These are phyloP conservation scores for Colletotrichum cordylinicola DNA, from an alignment of 2,329 filamentous ascomycete genomes.

Conservation along the genomic window DNA sequence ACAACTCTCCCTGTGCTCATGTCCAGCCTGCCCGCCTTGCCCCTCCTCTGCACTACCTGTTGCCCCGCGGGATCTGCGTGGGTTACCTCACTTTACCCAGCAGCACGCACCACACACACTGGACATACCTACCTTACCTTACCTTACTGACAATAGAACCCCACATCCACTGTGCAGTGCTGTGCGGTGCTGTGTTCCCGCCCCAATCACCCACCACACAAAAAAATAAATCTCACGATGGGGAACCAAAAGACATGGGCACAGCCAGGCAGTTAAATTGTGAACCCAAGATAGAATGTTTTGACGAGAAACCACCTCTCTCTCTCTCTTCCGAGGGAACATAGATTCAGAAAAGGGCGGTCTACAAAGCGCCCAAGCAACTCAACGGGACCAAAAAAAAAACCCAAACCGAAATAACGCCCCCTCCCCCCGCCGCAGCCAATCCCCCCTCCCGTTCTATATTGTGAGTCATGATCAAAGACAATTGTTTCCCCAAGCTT, in stretches of 20 bases:
- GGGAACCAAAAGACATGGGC: background rate
- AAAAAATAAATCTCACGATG: background rate
- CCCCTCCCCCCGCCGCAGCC: background rate
- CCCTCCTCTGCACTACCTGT: background rate
- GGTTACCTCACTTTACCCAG: background rate
- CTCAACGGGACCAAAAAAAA: background rate
- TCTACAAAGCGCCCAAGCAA: background rate
- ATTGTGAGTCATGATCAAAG: conserved; percentile 5
- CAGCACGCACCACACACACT: background rate
- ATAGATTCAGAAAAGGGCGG: background rate
- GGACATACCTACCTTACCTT: no score
- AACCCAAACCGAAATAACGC: background rate
- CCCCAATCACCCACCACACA: background rate
- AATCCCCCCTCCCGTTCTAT: background rate
- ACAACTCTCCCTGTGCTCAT: no score
- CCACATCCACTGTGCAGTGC: background rate
- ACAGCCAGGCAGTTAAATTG: background rate
- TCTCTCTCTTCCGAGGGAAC: background rate
- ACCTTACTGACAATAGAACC: background rate
- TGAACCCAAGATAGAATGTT: background rate
- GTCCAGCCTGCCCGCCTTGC: background rate
- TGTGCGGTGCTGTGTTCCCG: background rate
- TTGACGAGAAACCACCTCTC: background rate
- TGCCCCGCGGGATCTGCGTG: background rate
- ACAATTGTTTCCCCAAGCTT: background rate